Evolutionary conservation across 768 basidiomycete species (phyloP).

Genomic region (Chlorophyllum brunneum): DNA sequence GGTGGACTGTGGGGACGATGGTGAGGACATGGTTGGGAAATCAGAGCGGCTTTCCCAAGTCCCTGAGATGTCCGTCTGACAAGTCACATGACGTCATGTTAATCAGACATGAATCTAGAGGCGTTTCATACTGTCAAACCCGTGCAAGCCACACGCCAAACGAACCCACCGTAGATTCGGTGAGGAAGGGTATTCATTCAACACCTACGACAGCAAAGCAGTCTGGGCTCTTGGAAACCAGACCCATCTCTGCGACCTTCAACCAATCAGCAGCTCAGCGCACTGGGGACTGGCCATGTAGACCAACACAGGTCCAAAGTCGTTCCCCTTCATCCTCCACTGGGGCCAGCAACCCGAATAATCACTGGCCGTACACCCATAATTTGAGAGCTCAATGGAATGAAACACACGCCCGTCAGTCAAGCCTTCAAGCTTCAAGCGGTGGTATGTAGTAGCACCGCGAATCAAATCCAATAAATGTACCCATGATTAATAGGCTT

Average conservation of each 20-base stretch:
- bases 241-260: constrained; percentile 46
- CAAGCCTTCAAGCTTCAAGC: too few relatives aligned
- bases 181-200: constrained; percentile 28
- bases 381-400: too few relatives aligned
- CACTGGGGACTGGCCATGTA: constrained; percentile 46
- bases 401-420: too few relatives aligned
- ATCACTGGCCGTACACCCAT: too few relatives aligned
- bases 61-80: not conserved
- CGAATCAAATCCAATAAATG: too few relatives aligned
- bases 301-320: constrained; percentile 45
- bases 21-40: constrained; percentile 8
- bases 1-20: constrained; percentile 6
- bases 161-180: constrained; percentile 34
- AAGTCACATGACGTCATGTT: constrained; percentile 13
- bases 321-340: constrained; percentile 49
- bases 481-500: too few relatives aligned
- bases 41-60: not conserved
- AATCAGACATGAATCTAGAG: not conserved
- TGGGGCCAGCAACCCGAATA: constrained; percentile 38
- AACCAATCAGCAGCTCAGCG: constrained; percentile 44
- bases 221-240: constrained; percentile 44
- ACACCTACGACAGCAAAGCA: constrained; percentile 38
- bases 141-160: too few relatives aligned
- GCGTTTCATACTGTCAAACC: not conserved
- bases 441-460: too few relatives aligned